Conservation (phyloP, 139 green algal species). For the Nannochloris sp. region DNA sequence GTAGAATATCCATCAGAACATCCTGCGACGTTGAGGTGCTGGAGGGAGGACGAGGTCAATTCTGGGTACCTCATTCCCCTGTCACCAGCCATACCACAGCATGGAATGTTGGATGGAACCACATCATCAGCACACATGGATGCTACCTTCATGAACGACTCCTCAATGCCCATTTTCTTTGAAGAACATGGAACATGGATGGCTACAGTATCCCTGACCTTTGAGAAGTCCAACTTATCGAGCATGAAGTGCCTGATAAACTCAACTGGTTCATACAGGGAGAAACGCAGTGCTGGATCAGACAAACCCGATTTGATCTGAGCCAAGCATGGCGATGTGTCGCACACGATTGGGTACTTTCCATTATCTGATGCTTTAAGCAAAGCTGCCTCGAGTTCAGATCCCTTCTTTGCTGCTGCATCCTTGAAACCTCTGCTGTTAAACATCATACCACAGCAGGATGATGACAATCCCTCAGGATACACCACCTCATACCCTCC, state of each 20-base stretch:
- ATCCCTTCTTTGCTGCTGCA: conserved; percentile 48
- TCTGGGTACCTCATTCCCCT: conserved; percentile 90
- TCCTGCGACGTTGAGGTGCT: conserved; percentile 24
- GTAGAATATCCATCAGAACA: conserved; percentile 91
- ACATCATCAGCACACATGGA: conserved; percentile 72
- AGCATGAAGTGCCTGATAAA: conserved; percentile 89
- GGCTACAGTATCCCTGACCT: conserved; percentile 70
- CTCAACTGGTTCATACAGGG: conserved; percentile 90
- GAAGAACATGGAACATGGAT: conserved; percentile 93
- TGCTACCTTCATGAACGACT: conserved; percentile 76
- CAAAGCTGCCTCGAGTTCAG: conserved; percentile 67
- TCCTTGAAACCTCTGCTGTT: conserved; percentile 84
- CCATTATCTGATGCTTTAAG: conserved; percentile 76
- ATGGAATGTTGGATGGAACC: conserved; percentile 71
- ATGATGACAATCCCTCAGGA: conserved; percentile 53
- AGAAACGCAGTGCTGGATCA: conserved; percentile 65
- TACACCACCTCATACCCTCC: conserved; percentile 70
- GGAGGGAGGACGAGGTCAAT: conserved; percentile 70
- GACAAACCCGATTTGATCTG: conserved; percentile 71
- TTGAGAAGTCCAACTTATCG: conserved; percentile 86
- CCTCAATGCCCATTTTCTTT: conserved; percentile 97
- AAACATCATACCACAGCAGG: conserved; percentile 85
- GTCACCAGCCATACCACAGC: conserved; percentile 95
- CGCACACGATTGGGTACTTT: conserved; percentile 85
- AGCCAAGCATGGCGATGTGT: conserved; percentile 86